These are phyloP conservation scores for Plantago elongata DNA, from an alignment of 257 asterid genomes.

Conservation along the genomic window DNA sequence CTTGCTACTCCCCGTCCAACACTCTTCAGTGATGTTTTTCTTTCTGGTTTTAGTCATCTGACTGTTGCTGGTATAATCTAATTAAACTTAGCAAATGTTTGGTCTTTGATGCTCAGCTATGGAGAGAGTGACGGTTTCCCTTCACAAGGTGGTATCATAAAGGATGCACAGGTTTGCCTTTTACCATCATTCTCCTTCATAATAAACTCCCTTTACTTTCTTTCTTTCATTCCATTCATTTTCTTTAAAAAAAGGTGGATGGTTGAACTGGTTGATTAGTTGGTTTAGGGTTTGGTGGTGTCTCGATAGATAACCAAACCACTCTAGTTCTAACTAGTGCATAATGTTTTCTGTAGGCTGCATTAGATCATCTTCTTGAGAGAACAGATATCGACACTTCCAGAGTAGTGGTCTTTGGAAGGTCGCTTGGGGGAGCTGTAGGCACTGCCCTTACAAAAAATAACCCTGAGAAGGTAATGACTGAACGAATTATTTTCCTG, in stretches of 20 bases:
- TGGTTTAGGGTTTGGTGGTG: not conserved
- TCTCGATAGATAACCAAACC: not conserved
- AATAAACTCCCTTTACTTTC: too few relatives aligned
- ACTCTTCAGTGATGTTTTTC: conserved; percentile 11
- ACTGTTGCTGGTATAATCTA: conserved; percentile 10
- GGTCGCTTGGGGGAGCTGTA: conserved; percentile 99
- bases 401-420: conserved; percentile 88
- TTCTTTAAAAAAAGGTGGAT: not conserved
- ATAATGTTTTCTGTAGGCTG: conserved; percentile 52
- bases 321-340: conserved; percentile 13
- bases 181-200: conserved; percentile 5
- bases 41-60: not conserved
- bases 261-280: not conserved
- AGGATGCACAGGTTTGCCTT: conserved; percentile 89
- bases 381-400: conserved; percentile 89
- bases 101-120: conserved; percentile 47
- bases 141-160: conserved; percentile 81
- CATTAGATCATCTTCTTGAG: conserved; percentile 84
- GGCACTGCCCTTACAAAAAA: conserved; percentile 77
- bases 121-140: conserved; percentile 99
- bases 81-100: conserved; percentile 12
- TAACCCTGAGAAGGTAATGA: conserved; percentile 83
- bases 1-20: conserved; percentile 1
- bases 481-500: conserved; percentile 4
- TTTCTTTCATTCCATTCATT: too few relatives aligned